Conservation (phyloP, 1,284 basidiomycete species). For the Cutaneotrichosporon curvatum region DNA sequence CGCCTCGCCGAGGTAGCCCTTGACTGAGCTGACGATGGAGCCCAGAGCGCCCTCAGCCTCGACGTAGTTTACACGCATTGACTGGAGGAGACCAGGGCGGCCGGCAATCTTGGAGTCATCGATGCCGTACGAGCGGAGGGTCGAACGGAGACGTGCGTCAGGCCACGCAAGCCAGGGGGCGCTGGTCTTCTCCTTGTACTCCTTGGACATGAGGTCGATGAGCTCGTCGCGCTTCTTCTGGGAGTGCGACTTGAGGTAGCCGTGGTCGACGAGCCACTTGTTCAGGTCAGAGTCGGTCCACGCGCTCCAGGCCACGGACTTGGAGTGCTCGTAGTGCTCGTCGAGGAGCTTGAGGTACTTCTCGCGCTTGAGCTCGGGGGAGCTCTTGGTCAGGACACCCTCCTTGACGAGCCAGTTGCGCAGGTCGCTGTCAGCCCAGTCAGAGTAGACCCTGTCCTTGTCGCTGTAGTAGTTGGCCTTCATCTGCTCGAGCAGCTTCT, state of each 20-base stretch:
- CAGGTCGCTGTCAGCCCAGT: slow-evolving; percentile 54
- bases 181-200: slow-evolving; percentile 48
- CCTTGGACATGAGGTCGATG: slow-evolving; percentile 24
- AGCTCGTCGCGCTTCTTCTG: slow-evolving; percentile 62
- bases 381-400: slow-evolving; percentile 26
- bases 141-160: slow-evolving; percentile 76
- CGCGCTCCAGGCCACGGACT: slow-evolving; percentile 60
- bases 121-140: slow-evolving; percentile 65
- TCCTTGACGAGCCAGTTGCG: slow-evolving; percentile 49
- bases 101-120: slow-evolving; percentile 57
- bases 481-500: slow-evolving; percentile 65
- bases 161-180: slow-evolving; percentile 77
- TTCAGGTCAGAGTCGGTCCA: slow-evolving; percentile 76
- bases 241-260: slow-evolving; percentile 61
- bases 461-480: slow-evolving; percentile 66
- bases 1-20: slow-evolving; percentile 57
- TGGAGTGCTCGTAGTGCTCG: slow-evolving; percentile 65
- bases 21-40: slow-evolving; percentile 54
- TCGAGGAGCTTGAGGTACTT: slow-evolving; percentile 67
- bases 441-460: slow-evolving; percentile 57
- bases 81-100: slow-evolving; percentile 63
- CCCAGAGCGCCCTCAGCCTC: slow-evolving; percentile 58
- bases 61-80: slow-evolving; percentile 66
- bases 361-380: slow-evolving; percentile 44
- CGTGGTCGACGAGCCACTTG: slow-evolving; percentile 68